These are phyloP conservation scores for Pseudogymnoascus sp. DNA, from an alignment of 2,329 filamentous ascomycete species.

Conservation along the genomic window DNA sequence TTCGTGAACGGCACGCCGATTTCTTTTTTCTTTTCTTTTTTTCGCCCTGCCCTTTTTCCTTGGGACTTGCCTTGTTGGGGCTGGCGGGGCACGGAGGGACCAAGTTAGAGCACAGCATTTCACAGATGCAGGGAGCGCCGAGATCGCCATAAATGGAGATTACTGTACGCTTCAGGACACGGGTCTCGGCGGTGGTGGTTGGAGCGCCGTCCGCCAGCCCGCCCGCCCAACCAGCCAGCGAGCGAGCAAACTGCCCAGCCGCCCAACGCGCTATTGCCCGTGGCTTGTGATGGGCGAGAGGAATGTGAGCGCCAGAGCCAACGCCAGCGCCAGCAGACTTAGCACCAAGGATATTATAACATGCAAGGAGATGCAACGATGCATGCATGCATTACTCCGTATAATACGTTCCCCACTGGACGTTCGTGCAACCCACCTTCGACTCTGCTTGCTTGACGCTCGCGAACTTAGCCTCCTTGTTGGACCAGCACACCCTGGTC, in stretches of 20 bases:
- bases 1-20: not conserved
- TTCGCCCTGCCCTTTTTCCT: not conserved
- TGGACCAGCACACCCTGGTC: not conserved
- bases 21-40: not conserved
- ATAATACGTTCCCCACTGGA: not conserved
- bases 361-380: conserved; percentile 5
- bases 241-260: not conserved
- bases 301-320: conserved; percentile 6
- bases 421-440: not conserved
- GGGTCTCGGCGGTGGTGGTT: conserved; percentile 2
- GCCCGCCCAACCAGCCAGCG: not conserved
- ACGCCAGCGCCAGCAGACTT: conserved; percentile 5
- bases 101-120: not conserved
- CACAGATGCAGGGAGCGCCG: not conserved
- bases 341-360: conserved; percentile 6
- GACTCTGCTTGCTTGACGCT: not conserved
- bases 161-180: conserved; percentile 5
- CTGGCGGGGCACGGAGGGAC: not conserved
- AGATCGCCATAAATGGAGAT: conserved; percentile 5
- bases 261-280: not conserved
- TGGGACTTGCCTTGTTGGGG: conserved; percentile 1
- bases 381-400: conserved; percentile 1
- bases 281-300: not conserved
- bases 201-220: not conserved
- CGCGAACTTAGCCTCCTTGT: not conserved